Evolutionary conservation across 2,329 filamentous ascomycete genomes (phyloP).

Genomic region (Pleochaeta shiraiana): DNA sequence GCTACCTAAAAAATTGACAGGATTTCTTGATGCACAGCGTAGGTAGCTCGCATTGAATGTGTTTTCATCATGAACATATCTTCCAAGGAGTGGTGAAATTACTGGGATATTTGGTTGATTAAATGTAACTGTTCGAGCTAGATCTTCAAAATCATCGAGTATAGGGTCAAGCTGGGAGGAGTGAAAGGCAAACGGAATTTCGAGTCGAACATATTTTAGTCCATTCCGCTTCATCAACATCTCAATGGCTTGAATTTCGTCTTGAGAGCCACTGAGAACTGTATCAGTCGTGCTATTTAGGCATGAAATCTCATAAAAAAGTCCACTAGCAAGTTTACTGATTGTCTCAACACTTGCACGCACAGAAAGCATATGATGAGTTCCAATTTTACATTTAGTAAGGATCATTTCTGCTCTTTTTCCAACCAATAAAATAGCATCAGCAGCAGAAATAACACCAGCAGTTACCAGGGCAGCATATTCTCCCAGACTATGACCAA

Average conservation of each 20-base stretch:
- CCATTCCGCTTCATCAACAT: slow-evolving; percentile 26
- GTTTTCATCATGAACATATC: slow-evolving; percentile 15
- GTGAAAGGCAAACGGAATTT: slow-evolving; percentile 45
- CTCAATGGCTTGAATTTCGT: slow-evolving; percentile 31
- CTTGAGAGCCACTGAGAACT: slow-evolving; percentile 39
- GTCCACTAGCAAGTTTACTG: slow-evolving; percentile 21
- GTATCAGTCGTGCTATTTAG: slow-evolving; percentile 56
- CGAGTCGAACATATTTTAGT: slow-evolving; percentile 38
- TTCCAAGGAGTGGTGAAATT: slow-evolving; percentile 43
- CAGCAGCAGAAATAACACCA: slow-evolving; percentile 46
- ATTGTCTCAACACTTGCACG: slow-evolving; percentile 19
- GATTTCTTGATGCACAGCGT: slow-evolving; percentile 27
- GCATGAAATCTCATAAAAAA: slow-evolving; percentile 31
- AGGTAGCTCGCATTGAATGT: slow-evolving; percentile 40
- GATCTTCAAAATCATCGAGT: slow-evolving; percentile 33
- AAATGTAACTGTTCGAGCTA: slow-evolving; percentile 25
- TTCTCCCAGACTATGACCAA: slow-evolving; percentile 47
- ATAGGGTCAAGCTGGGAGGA: slow-evolving; percentile 42
- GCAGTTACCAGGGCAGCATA: slow-evolving; percentile 51
- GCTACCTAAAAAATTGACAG: slow-evolving; percentile 46
- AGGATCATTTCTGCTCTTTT: slow-evolving; percentile 27
- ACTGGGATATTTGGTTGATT: slow-evolving; percentile 26
- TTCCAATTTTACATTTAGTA: slow-evolving; percentile 7
- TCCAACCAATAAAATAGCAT: slow-evolving; percentile 52
- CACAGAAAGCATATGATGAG: slow-evolving; percentile 22